phyloP scores from a whole-genome alignment of 1,284 basidiomycete species.

The Ustilago nuda region DNA sequence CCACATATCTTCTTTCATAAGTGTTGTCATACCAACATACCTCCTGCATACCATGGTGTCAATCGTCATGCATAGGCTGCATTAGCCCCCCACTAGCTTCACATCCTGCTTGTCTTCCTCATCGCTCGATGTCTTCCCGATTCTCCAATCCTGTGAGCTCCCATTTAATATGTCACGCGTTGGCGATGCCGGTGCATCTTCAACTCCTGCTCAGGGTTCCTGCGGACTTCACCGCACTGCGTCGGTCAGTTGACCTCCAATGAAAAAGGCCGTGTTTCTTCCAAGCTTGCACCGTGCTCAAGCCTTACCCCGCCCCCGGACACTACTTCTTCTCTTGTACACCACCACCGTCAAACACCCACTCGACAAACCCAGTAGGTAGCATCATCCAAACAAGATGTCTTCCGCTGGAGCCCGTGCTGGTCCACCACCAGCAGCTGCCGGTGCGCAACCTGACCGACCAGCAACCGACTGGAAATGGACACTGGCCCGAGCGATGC shows the following conservation, averaged over 20 bases:
- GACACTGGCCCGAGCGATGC: constrained; percentile 27
- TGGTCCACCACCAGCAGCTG: constrained; percentile 5
- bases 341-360: background rate
- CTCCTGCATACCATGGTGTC: no score
- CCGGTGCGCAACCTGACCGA: constrained; percentile 8
- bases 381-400: constrained; percentile 4
- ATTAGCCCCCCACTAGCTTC: no score
- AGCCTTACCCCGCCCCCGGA: background rate
- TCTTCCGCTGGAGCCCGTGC: constrained; percentile 11
- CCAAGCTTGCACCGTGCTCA: background rate
- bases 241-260: background rate
- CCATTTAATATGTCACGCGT: no score
- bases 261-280: background rate
- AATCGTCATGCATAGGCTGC: no score
- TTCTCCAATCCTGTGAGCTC: no score
- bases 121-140: no score
- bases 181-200: no score
- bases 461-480: constrained; percentile 41
- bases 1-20: no score
- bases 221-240: background rate
- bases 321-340: background rate
- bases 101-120: no score
- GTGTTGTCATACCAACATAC: no score
- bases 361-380: background rate
- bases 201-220: background rate